These are phyloP conservation scores for Elsinoe necatrix DNA, from an alignment of 2,329 filamentous ascomycete species.

Conservation along the genomic window DNA sequence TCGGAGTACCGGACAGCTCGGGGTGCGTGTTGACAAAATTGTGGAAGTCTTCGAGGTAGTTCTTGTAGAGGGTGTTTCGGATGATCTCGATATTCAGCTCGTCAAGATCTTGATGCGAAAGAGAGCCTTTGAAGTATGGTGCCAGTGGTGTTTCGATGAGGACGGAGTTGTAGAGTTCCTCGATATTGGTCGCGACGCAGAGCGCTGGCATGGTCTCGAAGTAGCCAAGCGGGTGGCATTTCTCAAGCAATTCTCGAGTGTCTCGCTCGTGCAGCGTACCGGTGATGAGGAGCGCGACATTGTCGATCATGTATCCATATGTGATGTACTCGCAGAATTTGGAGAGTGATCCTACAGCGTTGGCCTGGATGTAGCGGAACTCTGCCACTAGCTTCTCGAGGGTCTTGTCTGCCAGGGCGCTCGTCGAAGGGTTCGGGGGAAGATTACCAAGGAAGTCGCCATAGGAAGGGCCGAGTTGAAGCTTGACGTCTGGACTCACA, in stretches of 20 bases:
- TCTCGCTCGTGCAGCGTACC: slow-evolving; percentile 96
- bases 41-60: slow-evolving; percentile 97
- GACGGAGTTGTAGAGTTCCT: slow-evolving; percentile 97
- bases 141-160: slow-evolving; percentile 93
- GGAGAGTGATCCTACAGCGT: slow-evolving; percentile 80
- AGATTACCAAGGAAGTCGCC: slow-evolving; percentile 92
- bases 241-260: slow-evolving; percentile 85
- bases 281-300: slow-evolving; percentile 94
- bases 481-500: slow-evolving; percentile 71
- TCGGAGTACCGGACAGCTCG: slow-evolving; percentile 80
- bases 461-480: slow-evolving; percentile 92
- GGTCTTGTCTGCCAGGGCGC: slow-evolving; percentile 84
- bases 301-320: slow-evolving; percentile 99
- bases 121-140: slow-evolving; percentile 92
- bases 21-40: slow-evolving; percentile 84
- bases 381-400: slow-evolving; percentile 97
- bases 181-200: slow-evolving; percentile 95
- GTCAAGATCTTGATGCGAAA: slow-evolving; percentile 93
- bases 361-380: slow-evolving; percentile 91
- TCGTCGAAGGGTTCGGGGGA: slow-evolving; percentile 93
- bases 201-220: slow-evolving; percentile 99
- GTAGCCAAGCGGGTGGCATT: slow-evolving; percentile 95
- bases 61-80: slow-evolving; percentile 97
- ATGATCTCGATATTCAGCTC: slow-evolving; percentile 99
- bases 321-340: slow-evolving; percentile 98